Percentiles rank a stretch among this genome's conserved stretches.
These are phyloP conservation scores for Chlorella sp. DNA, from an alignment of 139 green algal species.

Conservation along the genomic window DNA sequence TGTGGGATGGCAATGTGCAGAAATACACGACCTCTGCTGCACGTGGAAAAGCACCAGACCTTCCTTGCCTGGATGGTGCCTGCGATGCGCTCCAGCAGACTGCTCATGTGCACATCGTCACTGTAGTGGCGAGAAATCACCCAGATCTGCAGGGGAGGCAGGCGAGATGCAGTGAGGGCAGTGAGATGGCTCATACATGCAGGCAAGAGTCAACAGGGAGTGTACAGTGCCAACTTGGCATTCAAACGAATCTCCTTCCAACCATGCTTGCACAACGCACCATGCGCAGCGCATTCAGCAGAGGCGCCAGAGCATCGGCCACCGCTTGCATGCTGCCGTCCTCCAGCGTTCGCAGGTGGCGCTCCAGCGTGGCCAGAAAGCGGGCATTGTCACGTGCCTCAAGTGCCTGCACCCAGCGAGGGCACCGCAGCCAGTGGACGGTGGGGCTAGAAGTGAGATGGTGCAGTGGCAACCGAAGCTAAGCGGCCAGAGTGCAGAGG, in stretches of 20 bases:
- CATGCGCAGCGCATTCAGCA: conserved; percentile 94
- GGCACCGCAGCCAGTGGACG: too few relatives aligned
- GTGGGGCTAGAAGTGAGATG: too few relatives aligned
- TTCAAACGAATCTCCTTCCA: too few relatives aligned
- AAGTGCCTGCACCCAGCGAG: not conserved
- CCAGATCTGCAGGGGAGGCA: conserved; percentile 75
- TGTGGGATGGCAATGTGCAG: not conserved
- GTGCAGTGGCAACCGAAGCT: too few relatives aligned
- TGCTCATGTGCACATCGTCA: conserved; percentile 91
- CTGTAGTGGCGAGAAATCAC: conserved; percentile 88
- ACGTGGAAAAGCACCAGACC: not conserved
- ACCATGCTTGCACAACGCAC: conserved; percentile 50
- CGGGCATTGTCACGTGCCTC: conserved; percentile 94
- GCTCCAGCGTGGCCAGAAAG: conserved; percentile 93
- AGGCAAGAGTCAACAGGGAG: too few relatives aligned
- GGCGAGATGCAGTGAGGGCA: too few relatives aligned
- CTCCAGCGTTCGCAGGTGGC: conserved; percentile 87
- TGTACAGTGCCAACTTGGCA: too few relatives aligned
- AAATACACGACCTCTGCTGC: too few relatives aligned
- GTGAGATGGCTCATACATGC: too few relatives aligned
- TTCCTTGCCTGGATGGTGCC: conserved; percentile 70
- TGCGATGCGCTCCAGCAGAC: conserved; percentile 88
- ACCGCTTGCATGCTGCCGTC: conserved; percentile 70
- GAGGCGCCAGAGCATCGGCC: conserved; percentile 81
- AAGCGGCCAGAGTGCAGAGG: too few relatives aligned